Evolutionary conservation across 2,329 filamentous ascomycete genomes (phyloP), one percentile per base, ranked within the genome.

Genomic region (Nothophaeocryptopus gaeumannii): DNA sequence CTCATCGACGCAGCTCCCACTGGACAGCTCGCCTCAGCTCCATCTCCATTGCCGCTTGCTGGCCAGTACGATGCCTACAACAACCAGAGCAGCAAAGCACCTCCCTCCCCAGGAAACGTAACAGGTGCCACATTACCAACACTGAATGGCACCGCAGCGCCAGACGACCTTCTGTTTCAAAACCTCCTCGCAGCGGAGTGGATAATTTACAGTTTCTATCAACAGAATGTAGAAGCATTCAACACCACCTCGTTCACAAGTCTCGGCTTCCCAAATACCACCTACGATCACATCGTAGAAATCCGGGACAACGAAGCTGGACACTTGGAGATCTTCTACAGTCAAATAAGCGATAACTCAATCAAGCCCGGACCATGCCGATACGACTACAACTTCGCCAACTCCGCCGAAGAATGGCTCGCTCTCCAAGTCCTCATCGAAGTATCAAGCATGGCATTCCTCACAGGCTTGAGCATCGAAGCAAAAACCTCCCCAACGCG

Each of bases 291-390:
- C 5, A 63, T 72, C 35, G 52, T 56, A 50, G 67, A 74, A 51
- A 75, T 75, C 45, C 67, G 72, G 5, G 69, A 76, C 53, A 75
- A 74, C 37, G 74, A 76, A 59, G 72, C 72, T 13, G 72, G 73
- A 3, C 72, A 75, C 51, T 56, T 74, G 12, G 64, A 69, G 20
- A 72, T 74, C 48, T 20, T 20, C n/a, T 12, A 16, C 67, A 71
- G 48, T 61, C 67, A 32, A 26, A 75, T 75, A 38, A 73, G 69
- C 1, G 50, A 61, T n/a, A 69, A 63, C 2, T 73, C 70, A 1
- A 54, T 73, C 20, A 75, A 74, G 54, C 73, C 73, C 0, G 69
- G 67, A 0, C 55, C 61, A 2, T 72, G 70, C 59, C 54, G 60
- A 15, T 71, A 71, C 47, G 42, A 57, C 10, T 71, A 63, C 42